Evolutionary conservation across 495 filamentous ascomycete genomes (phyloP), one percentile per base, ranked within the genome.

Genomic region (Bombardia bombarda): DNA sequence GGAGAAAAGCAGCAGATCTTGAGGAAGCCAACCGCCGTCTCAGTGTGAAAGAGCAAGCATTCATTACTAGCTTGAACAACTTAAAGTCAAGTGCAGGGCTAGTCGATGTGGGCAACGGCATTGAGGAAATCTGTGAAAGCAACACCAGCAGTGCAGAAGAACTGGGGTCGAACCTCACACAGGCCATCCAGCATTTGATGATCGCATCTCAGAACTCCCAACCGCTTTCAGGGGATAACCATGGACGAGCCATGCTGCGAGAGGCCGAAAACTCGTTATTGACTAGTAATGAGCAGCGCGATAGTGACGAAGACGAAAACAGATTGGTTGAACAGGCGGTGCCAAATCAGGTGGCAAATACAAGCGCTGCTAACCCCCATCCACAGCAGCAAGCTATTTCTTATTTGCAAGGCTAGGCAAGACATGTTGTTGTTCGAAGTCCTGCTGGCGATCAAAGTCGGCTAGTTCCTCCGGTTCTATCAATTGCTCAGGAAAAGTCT

Each of bases 351-450:
- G n/a, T n/a, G n/a, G n/a, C n/a, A n/a, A n/a, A n/a, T n/a, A n/a
- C n/a, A n/a, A n/a, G n/a, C n/a, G n/a, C n/a, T n/a, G n/a, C n/a
- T n/a, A n/a, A n/a, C n/a, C n/a, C n/a, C n/a, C 26, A 7, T 28
- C 26, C 9, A 28, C 26, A 28, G 26, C 26, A n/a, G n/a, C 26
- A 28, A 28, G 6, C 26, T 13, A 8, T 28, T 28, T 28, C 26
- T 13, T 28, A 10, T 13, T 7, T 51, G 26, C 40, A 47, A 31
- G 39, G 37, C 16, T 43, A 43, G 9, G 43, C 42, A 26, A 55
- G 66, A 30, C 65, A 63, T 30, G 66, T 68, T 3, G 40, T 57
- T 7, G 60, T 71, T 12, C 53, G 55, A 44, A 67, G 60, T 18
- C 68, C 68, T 3, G 52, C 40, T 26, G 47, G 43, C n/a, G 45